A percentile compares a stretch with the other conserved stretches of the same genome.
These are phyloP conservation scores for Fusarium sp. DNA, from an alignment of 2,329 filamentous ascomycete species.

Conservation along the genomic window DNA sequence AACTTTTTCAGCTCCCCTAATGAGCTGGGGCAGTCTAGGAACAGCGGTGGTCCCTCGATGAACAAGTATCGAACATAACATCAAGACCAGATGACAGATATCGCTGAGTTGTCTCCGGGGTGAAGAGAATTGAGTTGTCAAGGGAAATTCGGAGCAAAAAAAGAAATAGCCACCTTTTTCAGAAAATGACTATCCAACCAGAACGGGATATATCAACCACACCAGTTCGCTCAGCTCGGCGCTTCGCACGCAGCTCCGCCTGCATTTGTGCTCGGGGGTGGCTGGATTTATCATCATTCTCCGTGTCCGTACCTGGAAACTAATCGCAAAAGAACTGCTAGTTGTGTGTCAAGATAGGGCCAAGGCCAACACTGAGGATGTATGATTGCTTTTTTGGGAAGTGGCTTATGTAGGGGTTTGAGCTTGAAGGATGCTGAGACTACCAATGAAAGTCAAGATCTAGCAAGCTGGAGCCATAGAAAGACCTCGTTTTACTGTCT, in stretches of 20 bases:
- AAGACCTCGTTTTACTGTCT: neutral
- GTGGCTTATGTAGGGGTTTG: neutral
- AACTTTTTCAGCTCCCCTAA: neutral
- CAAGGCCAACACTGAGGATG: neutral
- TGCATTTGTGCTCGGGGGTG: constrained; percentile 1
- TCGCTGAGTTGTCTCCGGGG: too few species aligned
- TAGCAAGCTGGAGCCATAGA: neutral
- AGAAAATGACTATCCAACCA: neutral
- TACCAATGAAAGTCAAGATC: neutral
- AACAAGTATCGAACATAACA: neutral
- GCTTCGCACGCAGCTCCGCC: neutral
- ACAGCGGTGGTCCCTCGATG: neutral
- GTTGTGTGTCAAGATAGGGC: neutral
- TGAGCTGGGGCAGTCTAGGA: neutral
- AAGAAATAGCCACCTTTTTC: neutral
- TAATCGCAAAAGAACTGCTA: constrained; percentile 3
- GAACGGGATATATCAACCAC: neutral
- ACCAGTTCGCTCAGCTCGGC: neutral
- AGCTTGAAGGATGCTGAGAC: neutral
- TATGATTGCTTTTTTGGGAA: neutral
- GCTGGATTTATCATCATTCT: neutral
- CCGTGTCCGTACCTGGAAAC: constrained; percentile 4
- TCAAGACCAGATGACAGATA: neutral
- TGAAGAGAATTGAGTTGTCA: too few species aligned
- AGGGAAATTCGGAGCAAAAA: too few species aligned